Conservation (phyloP, 345 rosid species). For the Psidium friedrichsthalianum region DNA sequence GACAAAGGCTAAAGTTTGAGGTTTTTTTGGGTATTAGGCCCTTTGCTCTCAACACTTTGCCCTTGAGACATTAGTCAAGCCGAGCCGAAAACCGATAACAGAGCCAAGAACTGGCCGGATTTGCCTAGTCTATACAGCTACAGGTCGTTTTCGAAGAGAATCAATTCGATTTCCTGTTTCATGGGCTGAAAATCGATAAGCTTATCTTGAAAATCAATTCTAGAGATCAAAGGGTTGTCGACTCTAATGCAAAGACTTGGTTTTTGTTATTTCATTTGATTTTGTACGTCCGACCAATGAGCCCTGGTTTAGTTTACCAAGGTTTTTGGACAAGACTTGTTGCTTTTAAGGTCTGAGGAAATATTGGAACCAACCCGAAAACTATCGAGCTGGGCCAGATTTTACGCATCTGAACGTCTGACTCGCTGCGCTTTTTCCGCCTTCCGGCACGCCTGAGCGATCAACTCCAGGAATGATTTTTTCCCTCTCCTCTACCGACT, state of each 20-base stretch:
- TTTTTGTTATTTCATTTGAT: neutral
- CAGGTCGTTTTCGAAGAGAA: neutral
- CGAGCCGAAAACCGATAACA: neutral
- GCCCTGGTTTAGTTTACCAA: fast-evolving
- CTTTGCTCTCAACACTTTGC: neutral
- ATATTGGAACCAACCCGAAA: fast-evolving
- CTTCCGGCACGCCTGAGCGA: too few species aligned
- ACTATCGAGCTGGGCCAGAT: fast-evolving
- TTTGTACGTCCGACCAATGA: neutral
- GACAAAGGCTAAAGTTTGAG: too few species aligned
- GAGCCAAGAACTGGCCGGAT: neutral
- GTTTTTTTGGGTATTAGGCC: too few species aligned
- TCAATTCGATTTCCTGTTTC: neutral
- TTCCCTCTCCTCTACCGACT: too few species aligned
- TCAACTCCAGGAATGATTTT: too few species aligned
- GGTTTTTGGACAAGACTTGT: fast-evolving
- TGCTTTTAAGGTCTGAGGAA: fast-evolving
- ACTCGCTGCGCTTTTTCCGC: neutral
- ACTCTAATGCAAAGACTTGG: neutral
- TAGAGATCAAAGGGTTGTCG: neutral
- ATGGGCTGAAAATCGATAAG: neutral
- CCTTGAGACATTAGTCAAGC: neutral
- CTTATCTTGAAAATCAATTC: neutral
- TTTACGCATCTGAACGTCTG: neutral
- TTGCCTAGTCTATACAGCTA: neutral